These are phyloP conservation scores for Colletotrichum sp. DNA, from an alignment of 2,329 filamentous ascomycete species.

Conservation along the genomic window DNA sequence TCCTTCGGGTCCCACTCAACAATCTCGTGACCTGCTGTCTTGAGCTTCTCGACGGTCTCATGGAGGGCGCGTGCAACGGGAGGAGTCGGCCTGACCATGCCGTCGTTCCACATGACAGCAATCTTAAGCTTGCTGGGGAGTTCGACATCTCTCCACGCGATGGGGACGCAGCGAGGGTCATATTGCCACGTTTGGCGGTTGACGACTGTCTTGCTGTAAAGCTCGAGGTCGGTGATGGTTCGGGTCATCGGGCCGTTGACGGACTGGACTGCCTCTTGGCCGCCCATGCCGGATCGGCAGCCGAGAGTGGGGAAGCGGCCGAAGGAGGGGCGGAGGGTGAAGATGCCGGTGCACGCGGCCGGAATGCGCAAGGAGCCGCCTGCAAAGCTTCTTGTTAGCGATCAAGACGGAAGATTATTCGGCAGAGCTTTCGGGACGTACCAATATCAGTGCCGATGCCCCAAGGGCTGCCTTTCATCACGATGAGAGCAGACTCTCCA, in stretches of 20 bases:
- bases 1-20: conserved; percentile 54
- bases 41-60: conserved; percentile 44
- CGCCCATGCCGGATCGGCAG: conserved; percentile 61
- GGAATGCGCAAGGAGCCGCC: conserved; percentile 59
- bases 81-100: conserved; percentile 68
- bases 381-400: background rate
- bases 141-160: conserved; percentile 54
- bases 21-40: conserved; percentile 53
- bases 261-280: conserved; percentile 68
- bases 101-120: conserved; percentile 69
- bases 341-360: conserved; percentile 63
- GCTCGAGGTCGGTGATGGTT: conserved; percentile 57
- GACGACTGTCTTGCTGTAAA: conserved; percentile 59
- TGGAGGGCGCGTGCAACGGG: conserved; percentile 64
- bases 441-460: conserved; percentile 70
- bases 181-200: conserved; percentile 58
- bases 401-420: too few species aligned
- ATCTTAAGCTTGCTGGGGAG: conserved; percentile 52
- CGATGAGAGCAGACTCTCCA: conserved; percentile 69
- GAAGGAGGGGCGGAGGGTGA: conserved; percentile 59
- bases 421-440: background rate
- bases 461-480: conserved; percentile 60
- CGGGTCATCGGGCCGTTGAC: conserved; percentile 69
- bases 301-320: conserved; percentile 63
- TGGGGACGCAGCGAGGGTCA: conserved; percentile 62